Conservation (phyloP, 164 flowering plant genomes). For the Magnolia changhungtana region DNA sequence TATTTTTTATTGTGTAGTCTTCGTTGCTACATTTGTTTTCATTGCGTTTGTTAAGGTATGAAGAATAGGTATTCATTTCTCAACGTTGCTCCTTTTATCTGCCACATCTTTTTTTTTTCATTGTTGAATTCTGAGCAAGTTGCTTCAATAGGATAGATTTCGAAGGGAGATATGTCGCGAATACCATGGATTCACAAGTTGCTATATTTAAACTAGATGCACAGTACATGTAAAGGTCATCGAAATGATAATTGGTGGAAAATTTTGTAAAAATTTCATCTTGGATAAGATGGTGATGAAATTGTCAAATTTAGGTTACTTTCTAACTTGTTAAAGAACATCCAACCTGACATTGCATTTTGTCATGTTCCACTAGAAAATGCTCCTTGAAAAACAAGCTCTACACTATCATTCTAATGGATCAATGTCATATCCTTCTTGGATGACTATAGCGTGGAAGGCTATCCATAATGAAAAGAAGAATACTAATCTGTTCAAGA, state of each 20-base stretch:
- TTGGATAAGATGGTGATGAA: neutral
- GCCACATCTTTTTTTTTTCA: no score
- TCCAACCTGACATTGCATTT: neutral
- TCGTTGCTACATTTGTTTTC: neutral
- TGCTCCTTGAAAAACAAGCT: neutral
- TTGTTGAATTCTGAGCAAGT: no score
- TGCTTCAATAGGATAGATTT: no score
- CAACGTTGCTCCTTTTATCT: no score
- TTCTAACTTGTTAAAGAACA: neutral
- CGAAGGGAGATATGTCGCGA: no score
- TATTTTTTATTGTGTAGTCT: neutral
- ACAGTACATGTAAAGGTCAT: neutral
- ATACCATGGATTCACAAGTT: no score
- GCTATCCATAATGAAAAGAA: no score
- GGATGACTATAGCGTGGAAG: no score
- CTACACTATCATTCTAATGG: no score
- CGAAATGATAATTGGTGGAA: neutral
- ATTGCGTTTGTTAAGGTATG: neutral
- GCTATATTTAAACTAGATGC: neutral
- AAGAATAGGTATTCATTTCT: neutral
- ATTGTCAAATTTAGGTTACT: no score
- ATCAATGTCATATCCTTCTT: no score
- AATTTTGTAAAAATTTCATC: neutral
- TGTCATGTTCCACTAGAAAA: neutral
- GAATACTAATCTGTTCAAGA: no score